These are phyloP conservation scores for Saksenaea oblongispora DNA, from an alignment of 371 early-diverging fungal species.

Conservation along the genomic window DNA sequence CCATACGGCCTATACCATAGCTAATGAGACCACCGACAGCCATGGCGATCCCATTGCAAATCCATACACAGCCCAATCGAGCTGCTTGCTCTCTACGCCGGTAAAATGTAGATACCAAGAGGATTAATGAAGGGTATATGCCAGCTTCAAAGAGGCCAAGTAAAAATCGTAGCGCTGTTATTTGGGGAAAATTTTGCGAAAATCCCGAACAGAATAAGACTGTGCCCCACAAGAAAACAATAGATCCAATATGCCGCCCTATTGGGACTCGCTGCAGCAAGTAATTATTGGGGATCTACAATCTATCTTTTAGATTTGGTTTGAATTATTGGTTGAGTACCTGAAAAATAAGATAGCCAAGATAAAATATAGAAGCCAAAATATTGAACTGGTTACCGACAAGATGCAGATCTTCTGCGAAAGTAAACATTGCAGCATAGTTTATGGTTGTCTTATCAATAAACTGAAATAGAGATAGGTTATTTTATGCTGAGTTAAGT, in stretches of 20 bases:
- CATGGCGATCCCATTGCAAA: conserved; percentile 38
- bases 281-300: conserved; percentile 29
- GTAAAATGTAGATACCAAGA: conserved; percentile 25
- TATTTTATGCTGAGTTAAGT: too few species aligned
- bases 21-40: conserved; percentile 62
- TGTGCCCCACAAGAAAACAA: conserved; percentile 27
- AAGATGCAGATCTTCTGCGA: conserved; percentile 21
- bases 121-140: conserved; percentile 21
- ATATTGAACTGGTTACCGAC: conserved; percentile 20
- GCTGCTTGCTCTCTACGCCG: conserved; percentile 27
- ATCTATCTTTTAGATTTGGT: not conserved
- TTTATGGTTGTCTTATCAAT: conserved; percentile 31
- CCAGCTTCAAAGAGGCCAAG: conserved; percentile 31
- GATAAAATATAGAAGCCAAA: conserved; percentile 34
- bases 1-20: conserved; percentile 51
- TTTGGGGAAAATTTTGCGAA: conserved; percentile 24
- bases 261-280: conserved; percentile 32
- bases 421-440: conserved; percentile 22
- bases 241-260: conserved; percentile 18
- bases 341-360: conserved; percentile 35
- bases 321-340: conserved; percentile 4
- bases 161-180: conserved; percentile 34
- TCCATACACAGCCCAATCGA: conserved; percentile 20
- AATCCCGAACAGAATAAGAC: conserved; percentile 20
- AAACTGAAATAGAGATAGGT: conserved; percentile 15